phyloP scores from a whole-genome alignment of 768 basidiomycete genomes.

The Cystofilobasidium bisporidii region DNA sequence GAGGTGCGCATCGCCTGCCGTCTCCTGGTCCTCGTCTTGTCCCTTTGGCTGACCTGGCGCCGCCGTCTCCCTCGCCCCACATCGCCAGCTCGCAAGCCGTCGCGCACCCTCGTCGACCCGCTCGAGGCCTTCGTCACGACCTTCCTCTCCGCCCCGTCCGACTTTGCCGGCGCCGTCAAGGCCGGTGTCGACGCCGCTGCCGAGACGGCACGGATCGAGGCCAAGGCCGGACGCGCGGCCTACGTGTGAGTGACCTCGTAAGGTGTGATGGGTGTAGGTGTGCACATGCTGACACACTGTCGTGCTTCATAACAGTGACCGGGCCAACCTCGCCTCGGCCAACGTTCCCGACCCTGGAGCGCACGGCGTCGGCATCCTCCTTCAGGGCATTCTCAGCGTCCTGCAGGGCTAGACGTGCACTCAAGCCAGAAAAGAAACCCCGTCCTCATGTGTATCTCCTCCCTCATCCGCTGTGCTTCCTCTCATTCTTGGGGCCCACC shows the following conservation, averaged over 20 bases:
- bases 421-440: too few species aligned
- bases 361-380: constrained; percentile 55
- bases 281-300: not conserved
- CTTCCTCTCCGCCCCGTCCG: constrained; percentile 40
- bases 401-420: constrained; percentile 2
- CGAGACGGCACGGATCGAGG: constrained; percentile 61
- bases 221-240: constrained; percentile 78
- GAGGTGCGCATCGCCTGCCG: constrained; percentile 31
- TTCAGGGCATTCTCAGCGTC: constrained; percentile 18
- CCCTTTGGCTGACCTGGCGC: not conserved
- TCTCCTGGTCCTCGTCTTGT: not conserved
- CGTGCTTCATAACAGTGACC: constrained; percentile 3
- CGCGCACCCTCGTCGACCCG: constrained; percentile 87
- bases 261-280: too few species aligned
- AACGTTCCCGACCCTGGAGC: constrained; percentile 80
- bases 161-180: constrained; percentile 50
- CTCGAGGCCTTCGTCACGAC: constrained; percentile 62
- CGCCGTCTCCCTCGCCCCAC: not conserved
- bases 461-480: too few species aligned
- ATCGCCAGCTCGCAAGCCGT: constrained; percentile 63
- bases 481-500: too few species aligned
- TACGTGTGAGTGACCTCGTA: constrained; percentile 48
- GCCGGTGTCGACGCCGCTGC: constrained; percentile 61
- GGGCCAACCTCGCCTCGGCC: constrained; percentile 47
- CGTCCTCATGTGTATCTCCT: too few species aligned